phyloP scores from a whole-genome alignment of 2,329 filamentous ascomycete species.

The Septoria petroselini region DNA sequence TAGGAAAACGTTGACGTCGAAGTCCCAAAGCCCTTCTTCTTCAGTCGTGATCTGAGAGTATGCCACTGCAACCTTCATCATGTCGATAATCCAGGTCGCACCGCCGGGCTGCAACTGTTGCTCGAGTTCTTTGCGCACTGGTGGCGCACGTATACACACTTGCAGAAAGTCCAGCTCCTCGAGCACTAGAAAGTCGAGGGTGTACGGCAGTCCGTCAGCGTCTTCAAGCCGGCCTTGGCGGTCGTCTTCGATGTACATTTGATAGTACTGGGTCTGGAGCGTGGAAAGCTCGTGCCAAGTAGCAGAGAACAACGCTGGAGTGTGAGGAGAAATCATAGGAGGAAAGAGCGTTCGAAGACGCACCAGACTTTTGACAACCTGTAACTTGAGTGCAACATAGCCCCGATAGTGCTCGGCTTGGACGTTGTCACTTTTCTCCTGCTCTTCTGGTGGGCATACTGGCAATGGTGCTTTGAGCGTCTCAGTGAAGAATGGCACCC shows the following conservation, averaged over 20 bases:
- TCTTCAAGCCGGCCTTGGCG: constrained; percentile 86
- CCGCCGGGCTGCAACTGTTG: constrained; percentile 65
- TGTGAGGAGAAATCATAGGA: constrained; percentile 76
- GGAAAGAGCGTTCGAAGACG: constrained; percentile 84
- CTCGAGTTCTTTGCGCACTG: constrained; percentile 85
- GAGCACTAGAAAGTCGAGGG: constrained; percentile 85
- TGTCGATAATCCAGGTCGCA: constrained; percentile 78
- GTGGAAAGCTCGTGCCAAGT: constrained; percentile 84
- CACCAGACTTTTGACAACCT: constrained; percentile 86
- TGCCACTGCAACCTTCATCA: constrained; percentile 78
- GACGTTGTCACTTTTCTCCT: constrained; percentile 55
- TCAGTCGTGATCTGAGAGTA: constrained; percentile 90
- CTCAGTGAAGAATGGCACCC: constrained; percentile 85
- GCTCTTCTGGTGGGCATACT: constrained; percentile 56
- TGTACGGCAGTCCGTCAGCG: constrained; percentile 87
- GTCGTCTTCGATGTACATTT: constrained; percentile 81
- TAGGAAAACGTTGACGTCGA: constrained; percentile 91
- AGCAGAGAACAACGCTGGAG: constrained; percentile 75
- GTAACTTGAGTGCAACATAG: constrained; percentile 80
- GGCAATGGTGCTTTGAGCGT: constrained; percentile 74
- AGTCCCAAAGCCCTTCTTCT: constrained; percentile 93
- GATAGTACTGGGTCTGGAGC: constrained; percentile 69
- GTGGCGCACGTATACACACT: constrained; percentile 80
- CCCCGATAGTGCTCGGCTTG: constrained; percentile 71
- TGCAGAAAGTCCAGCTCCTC: constrained; percentile 96